Conservation (phyloP, 2,329 filamentous ascomycete species). For the Calonectria multiphialidica region DNA sequence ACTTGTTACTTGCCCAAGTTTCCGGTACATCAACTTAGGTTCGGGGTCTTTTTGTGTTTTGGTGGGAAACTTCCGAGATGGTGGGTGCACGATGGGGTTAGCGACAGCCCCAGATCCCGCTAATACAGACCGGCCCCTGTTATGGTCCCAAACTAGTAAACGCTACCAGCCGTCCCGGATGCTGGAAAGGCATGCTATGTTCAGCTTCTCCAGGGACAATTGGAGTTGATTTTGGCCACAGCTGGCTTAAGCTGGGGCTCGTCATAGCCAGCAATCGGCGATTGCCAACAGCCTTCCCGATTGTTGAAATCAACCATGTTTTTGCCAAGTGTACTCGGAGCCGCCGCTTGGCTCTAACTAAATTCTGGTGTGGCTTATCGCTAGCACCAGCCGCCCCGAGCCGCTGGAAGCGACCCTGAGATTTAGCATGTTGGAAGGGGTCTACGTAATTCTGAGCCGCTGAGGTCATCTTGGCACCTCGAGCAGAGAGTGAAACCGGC, state of each 20-base stretch:
- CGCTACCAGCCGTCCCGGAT: not conserved
- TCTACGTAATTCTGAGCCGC: not conserved
- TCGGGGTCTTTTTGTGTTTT: no score
- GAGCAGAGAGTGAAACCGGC: no score
- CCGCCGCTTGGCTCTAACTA: no score
- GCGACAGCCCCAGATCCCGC: not conserved
- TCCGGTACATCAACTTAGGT: not conserved
- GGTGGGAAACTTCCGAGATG: not conserved
- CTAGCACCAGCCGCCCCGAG: not conserved
- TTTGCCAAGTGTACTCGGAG: no score
- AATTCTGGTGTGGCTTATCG: not conserved
- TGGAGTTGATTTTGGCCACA: not conserved
- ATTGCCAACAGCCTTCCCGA: no score
- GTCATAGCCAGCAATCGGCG: no score
- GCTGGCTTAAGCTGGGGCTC: not conserved
- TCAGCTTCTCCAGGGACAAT: not conserved
- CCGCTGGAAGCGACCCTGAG: not conserved
- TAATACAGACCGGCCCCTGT: not conserved
- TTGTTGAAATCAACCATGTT: no score
- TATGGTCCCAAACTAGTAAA: not conserved
- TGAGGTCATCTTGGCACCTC: no score
- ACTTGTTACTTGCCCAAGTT: not conserved
- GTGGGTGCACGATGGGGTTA: no score
- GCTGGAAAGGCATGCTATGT: no score
- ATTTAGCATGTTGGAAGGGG: not conserved